A percentile compares a stretch with the other conserved stretches of the same genome.
Evolutionary conservation across 78 protist species (phyloP).

Genomic region (slime mould (Dictyostelium discoideum)): dicty_2.7 NC_007088.5:5592501-5593000

Average conservation of each 20-base stretch:
- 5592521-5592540: not conserved
- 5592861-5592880: slow-evolving; percentile 42
- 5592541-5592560: not conserved
- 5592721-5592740: slow-evolving; percentile 54
- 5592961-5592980: slow-evolving; percentile 77
- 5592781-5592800: slow-evolving; percentile 29
- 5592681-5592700: not conserved
- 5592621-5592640: not conserved
- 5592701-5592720: not conserved
- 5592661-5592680: not conserved
- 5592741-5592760: slow-evolving; percentile 10
- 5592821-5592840: slow-evolving; percentile 16
- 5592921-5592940: slow-evolving; percentile 6
- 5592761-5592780: slow-evolving; percentile 13
- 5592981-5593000: slow-evolving; percentile 82
- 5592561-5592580: no score
- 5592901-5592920: slow-evolving; percentile 50
- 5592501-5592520: slow-evolving; percentile 11
- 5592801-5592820: slow-evolving; percentile 44
- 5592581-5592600: slow-evolving; percentile 21
- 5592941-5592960: slow-evolving; percentile 79
- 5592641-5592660: not conserved
- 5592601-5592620: slow-evolving; percentile 46
- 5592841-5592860: not conserved
- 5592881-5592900: slow-evolving; percentile 37